Evolutionary conservation across 768 basidiomycete genomes (phyloP).

Genomic region (Lentinula aciculospora): DNA sequence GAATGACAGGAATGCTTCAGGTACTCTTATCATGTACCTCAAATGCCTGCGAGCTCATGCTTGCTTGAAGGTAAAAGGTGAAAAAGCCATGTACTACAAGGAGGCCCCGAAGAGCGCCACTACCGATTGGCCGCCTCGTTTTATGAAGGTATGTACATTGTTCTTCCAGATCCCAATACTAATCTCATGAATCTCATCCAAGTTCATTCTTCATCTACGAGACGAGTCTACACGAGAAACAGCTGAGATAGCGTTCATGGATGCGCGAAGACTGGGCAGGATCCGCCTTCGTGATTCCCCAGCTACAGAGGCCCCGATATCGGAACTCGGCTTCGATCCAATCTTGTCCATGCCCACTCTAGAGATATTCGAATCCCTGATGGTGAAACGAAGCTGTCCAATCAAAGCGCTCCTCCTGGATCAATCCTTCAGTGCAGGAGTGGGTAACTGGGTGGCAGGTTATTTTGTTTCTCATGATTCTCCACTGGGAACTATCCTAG

Average conservation of each 20-base stretch:
- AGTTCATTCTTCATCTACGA: conserved; percentile 65
- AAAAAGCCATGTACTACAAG: conserved; percentile 42
- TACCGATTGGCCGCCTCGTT: conserved; percentile 60
- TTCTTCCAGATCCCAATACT: neutral
- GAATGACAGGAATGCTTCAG: conserved; percentile 84
- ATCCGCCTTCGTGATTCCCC: conserved; percentile 60
- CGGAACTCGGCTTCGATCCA: conserved; percentile 72
- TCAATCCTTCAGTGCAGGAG: conserved; percentile 75
- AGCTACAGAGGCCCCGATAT: conserved; percentile 61
- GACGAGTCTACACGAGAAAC: conserved; percentile 27
- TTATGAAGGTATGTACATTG: conserved; percentile 45
- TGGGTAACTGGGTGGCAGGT: conserved; percentile 84
- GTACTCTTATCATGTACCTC: conserved; percentile 20
- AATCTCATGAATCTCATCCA: neutral
- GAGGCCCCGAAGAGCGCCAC: conserved; percentile 32
- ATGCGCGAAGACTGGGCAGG: conserved; percentile 66
- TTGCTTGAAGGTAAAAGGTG: conserved; percentile 38
- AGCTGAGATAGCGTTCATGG: conserved; percentile 61
- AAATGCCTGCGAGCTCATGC: neutral
- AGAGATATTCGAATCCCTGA: conserved; percentile 39
- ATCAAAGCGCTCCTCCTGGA: conserved; percentile 74
- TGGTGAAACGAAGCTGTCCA: conserved; percentile 55
- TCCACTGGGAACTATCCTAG: too few relatives aligned
- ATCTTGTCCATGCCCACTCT: conserved; percentile 61
- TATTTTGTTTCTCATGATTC: conserved; percentile 11